Evolutionary conservation across 2,329 filamentous ascomycete genomes (phyloP).

Genomic region (Cytospora leucostoma): DNA sequence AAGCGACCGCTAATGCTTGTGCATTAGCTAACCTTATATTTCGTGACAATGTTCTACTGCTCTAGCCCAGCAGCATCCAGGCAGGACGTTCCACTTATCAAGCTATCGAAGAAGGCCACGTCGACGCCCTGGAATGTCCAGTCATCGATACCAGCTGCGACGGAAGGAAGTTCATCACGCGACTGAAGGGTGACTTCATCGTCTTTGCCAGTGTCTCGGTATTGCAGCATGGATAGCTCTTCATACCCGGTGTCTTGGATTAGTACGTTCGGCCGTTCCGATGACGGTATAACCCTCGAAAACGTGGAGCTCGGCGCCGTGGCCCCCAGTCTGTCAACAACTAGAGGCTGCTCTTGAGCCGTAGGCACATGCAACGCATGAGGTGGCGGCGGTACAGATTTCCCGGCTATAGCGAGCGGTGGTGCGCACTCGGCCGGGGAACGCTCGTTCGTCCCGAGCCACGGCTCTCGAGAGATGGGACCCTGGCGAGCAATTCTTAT

Average conservation of each 20-base stretch:
- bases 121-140: neutral
- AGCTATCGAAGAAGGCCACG: constrained; percentile 2
- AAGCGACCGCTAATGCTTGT: no score
- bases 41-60: no score
- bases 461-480: neutral
- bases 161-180: neutral
- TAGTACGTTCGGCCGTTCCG: neutral
- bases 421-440: neutral
- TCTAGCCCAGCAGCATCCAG: neutral
- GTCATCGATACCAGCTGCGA: neutral
- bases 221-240: neutral
- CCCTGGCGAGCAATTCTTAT: neutral
- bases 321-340: neutral
- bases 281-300: no score
- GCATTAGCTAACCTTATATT: no score
- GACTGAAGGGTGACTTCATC: neutral
- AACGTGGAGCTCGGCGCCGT: neutral
- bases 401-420: neutral
- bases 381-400: neutral
- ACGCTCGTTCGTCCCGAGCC: neutral
- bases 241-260: neutral
- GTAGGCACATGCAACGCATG: neutral
- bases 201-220: neutral
- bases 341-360: neutral
- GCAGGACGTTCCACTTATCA: neutral